Evolutionary conservation across 2,329 filamentous ascomycete genomes (phyloP).

Genomic region (Talaromyces sp.): DNA sequence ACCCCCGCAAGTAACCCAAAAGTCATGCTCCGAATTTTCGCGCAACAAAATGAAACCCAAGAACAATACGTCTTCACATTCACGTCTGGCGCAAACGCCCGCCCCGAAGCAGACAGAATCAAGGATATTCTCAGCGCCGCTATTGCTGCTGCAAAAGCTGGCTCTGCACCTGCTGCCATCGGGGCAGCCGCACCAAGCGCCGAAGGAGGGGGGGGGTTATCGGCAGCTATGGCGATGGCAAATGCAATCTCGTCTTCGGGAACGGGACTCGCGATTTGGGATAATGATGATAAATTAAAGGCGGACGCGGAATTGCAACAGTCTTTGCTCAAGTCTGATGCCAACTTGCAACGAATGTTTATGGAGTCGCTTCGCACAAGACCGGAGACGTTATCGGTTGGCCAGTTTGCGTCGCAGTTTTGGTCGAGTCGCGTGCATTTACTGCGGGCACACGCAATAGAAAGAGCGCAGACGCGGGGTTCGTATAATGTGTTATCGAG

Average conservation of each 20-base stretch:
- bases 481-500: slow-evolving; percentile 91
- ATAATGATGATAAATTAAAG: slow-evolving; percentile 76
- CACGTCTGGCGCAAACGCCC: slow-evolving; percentile 70
- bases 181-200: slow-evolving; percentile 28
- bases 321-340: slow-evolving; percentile 79
- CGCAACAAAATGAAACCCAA: slow-evolving; percentile 52
- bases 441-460: slow-evolving; percentile 84
- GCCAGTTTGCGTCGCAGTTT: slow-evolving; percentile 85
- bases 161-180: slow-evolving; percentile 32
- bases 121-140: slow-evolving; percentile 76
- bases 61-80: slow-evolving; percentile 84
- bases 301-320: slow-evolving; percentile 79
- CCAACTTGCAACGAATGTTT: slow-evolving; percentile 74
- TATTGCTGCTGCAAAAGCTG: slow-evolving; percentile 66
- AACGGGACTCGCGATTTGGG: slow-evolving; percentile 60
- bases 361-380: slow-evolving; percentile 80
- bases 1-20: slow-evolving; percentile 84
- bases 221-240: slow-evolving; percentile 74
- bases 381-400: slow-evolving; percentile 74
- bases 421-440: slow-evolving; percentile 87
- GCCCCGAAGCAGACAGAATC: slow-evolving; percentile 78
- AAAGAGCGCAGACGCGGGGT: slow-evolving; percentile 79
- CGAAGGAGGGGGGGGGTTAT: slow-evolving; percentile 44
- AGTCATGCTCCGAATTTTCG: slow-evolving; percentile 91
- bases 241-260: slow-evolving; percentile 58